phyloP scores from a whole-genome alignment of 805 yeast genomes.

The Clavispora santaluciae region DNA sequence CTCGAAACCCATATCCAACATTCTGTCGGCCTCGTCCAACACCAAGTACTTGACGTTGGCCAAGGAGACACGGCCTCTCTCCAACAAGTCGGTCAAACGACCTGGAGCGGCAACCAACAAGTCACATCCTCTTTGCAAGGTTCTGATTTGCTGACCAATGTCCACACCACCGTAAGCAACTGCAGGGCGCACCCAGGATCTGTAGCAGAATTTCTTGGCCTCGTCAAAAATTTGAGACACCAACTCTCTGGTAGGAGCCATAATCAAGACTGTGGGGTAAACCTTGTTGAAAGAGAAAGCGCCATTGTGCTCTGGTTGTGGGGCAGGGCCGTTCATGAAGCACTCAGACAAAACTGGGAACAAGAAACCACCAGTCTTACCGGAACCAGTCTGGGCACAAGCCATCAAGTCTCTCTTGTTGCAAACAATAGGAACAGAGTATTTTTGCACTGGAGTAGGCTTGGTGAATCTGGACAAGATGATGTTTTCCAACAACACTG shows the following conservation, averaged over 20 bases:
- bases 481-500: conserved; percentile 80
- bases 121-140: conserved; percentile 91
- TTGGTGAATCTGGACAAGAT: conserved; percentile 82
- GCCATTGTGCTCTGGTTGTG: conserved; percentile 43
- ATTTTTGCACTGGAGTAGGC: conserved; percentile 96
- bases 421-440: conserved; percentile 88
- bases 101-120: conserved; percentile 98
- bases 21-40: conserved; percentile 98
- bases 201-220: conserved; percentile 90
- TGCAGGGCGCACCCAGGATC: conserved; percentile 97
- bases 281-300: conserved; percentile 70
- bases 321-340: conserved; percentile 81
- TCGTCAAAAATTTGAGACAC: conserved; percentile 96
- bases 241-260: conserved; percentile 99
- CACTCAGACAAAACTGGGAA: conserved; percentile 96
- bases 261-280: conserved; percentile 87
- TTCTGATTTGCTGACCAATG: conserved; percentile 79
- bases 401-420: conserved; percentile 92
- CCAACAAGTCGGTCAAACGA: conserved; percentile 92
- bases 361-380: conserved; percentile 99
- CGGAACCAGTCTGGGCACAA: conserved; percentile 98
- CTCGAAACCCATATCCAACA: conserved; percentile 99
- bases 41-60: conserved; percentile 89
- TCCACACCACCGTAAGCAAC: conserved; percentile 99
- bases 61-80: conserved; percentile 90